Conservation (phyloP, 495 filamentous ascomycete genomes). For the Trichoderma orchidacearum region DNA sequence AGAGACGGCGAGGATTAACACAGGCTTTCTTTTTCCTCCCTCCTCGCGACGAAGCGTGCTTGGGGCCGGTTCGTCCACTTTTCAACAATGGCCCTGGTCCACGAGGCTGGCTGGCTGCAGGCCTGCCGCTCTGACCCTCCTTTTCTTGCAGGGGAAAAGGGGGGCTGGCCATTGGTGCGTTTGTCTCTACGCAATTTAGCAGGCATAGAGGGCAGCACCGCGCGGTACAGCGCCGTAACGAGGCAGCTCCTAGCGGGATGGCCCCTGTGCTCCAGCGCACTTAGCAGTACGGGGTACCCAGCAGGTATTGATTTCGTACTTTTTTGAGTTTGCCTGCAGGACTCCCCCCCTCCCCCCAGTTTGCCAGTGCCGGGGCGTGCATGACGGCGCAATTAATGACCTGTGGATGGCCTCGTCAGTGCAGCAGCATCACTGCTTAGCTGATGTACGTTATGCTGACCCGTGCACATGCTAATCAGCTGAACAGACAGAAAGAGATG, state of each 20-base stretch:
- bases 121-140: not conserved
- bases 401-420: no score
- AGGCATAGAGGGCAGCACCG: no score
- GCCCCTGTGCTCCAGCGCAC: no score
- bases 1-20: not conserved
- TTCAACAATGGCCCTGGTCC: not conserved
- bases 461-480: no score
- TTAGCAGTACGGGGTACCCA: no score
- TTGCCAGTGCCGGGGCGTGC: not conserved
- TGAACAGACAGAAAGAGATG: no score
- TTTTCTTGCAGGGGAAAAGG: not conserved
- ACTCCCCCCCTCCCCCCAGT: no score
- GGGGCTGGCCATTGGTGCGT: conserved; percentile 1
- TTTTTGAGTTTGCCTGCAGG: no score
- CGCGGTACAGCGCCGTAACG: not conserved
- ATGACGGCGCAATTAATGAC: not conserved
- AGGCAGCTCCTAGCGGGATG: no score
- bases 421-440: no score
- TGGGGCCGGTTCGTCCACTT: not conserved
- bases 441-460: no score
- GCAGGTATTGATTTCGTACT: no score
- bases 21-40: not conserved
- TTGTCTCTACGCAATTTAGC: not conserved
- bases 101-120: conserved; percentile 1
- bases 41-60: not conserved